A percentile compares a stretch with the other conserved stretches of the same genome.
phyloP scores from a whole-genome alignment of 1,284 basidiomycete species.

The Caloboletus inedulis region DNA sequence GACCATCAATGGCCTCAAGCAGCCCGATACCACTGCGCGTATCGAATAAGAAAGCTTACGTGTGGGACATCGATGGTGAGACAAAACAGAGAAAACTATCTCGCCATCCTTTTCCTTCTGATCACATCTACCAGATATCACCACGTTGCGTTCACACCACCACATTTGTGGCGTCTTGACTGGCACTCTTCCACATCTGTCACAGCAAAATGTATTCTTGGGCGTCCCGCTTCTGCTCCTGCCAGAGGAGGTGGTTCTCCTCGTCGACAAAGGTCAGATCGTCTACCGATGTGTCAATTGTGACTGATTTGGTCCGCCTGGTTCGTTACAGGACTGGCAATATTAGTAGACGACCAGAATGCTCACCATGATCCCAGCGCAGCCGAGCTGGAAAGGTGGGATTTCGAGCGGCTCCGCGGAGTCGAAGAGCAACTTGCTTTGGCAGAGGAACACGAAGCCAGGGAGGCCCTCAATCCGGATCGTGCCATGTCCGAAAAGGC shows the following conservation, averaged over 20 bases:
- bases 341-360: constrained; percentile 71
- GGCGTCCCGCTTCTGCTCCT: constrained; percentile 86
- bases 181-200: constrained; percentile 91
- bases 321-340: constrained; percentile 58
- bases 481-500: constrained; percentile 59
- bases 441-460: constrained; percentile 44
- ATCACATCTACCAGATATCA: constrained; percentile 58
- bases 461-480: constrained; percentile 43
- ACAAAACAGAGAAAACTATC: background rate
- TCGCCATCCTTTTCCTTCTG: background rate
- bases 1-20: constrained; percentile 16
- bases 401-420: constrained; percentile 44
- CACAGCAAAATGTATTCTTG: constrained; percentile 96
- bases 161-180: constrained; percentile 82
- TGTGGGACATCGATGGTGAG: constrained; percentile 77
- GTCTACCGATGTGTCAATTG: background rate
- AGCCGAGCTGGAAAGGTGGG: constrained; percentile 55
- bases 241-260: constrained; percentile 88
- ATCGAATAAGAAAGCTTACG: constrained; percentile 67
- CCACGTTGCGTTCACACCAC: constrained; percentile 72
- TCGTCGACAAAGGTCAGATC: constrained; percentile 59
- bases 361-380: constrained; percentile 61
- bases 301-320: background rate
- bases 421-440: constrained; percentile 46
- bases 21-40: constrained; percentile 49